Base-by-base conservation (phyloP, 371 early-diverging fungal species). In the Circinella minor region DNA sequence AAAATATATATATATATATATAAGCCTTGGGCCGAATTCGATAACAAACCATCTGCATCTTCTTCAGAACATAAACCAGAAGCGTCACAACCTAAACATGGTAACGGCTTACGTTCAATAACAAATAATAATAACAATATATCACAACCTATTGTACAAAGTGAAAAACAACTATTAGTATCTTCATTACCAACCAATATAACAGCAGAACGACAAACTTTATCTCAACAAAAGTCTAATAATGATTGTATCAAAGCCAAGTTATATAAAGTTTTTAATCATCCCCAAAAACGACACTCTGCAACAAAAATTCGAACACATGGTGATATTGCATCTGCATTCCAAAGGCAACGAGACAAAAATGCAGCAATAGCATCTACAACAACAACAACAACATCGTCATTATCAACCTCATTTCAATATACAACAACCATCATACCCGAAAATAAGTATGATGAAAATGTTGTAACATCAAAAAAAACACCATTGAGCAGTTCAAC, bases 11-110 rank as follows among this genome's bases (percentile, higher is more conserved):
- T 54, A 14, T 1, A 27, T n/a, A 27, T 49, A n/a, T n/a, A 51
- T 55, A 43, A 67, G 68, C 68, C 68, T 36, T 67, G 68, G 68
- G 51, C 61, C 59, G 27, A 20, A 36, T 47, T 67, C 14, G 49
- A 67, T 15, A 67, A 67, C 37, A 65, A 65, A 36, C 65, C 11
- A 14, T 57, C 57, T 6, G 7, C 57, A 11, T 2, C 57, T 34
- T 8, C 57, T 7, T 57, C 57, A 5, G 3, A 34, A n/a, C 57
- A 57, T n/a, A 57, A 57, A n/a, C 57, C 57, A 34, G 57, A 55
- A n/a, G 34, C 57, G 6, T 34, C 57, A 10, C 57, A 57, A 34
- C 57, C 57, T n/a, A 27, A 5, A 0, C 1, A 5, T 15, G 15
- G 27, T n/a, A 27, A 9, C 6, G 57, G 57, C 0, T 14, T 57